A percentile compares a stretch with the other conserved stretches of the same genome.
phyloP scores from a whole-genome alignment of 371 early-diverging fungal species.

The Phascolomyces articulosus region DNA sequence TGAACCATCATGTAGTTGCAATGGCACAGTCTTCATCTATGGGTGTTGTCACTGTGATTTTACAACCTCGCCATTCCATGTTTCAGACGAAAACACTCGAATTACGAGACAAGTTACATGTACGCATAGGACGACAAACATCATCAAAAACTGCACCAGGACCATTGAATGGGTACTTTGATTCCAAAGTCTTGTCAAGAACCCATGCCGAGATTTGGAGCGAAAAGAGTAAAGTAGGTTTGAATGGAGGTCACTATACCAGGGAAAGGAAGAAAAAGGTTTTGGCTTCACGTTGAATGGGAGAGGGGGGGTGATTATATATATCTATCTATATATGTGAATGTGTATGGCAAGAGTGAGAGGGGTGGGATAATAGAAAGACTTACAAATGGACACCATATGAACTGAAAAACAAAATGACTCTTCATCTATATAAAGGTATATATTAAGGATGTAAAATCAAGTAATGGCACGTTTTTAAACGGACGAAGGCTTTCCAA shows the following conservation, averaged over 20 bases:
- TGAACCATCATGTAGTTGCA: too few relatives aligned
- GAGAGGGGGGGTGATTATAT: too few relatives aligned
- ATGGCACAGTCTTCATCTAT: neutral
- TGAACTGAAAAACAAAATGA: too few relatives aligned
- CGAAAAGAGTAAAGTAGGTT: conserved; percentile 66
- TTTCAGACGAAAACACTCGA: conserved; percentile 71
- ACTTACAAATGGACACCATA: neutral
- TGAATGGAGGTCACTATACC: neutral
- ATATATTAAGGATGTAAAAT: conserved; percentile 78
- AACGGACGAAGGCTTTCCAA: conserved; percentile 75
- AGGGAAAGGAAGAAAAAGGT: neutral
- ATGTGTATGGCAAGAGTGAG: neutral
- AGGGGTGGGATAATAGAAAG: too few relatives aligned
- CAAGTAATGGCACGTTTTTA: conserved; percentile 89
- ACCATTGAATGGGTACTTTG: conserved; percentile 81
- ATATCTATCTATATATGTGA: too few relatives aligned
- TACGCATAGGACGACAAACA: conserved; percentile 81
- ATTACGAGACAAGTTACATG: conserved; percentile 49
- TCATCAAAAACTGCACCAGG: conserved; percentile 67
- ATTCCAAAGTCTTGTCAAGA: conserved; percentile 84
- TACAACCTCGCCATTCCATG: conserved; percentile 62
- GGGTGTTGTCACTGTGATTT: conserved; percentile 42
- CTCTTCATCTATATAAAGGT: too few relatives aligned
- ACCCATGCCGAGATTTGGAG: conserved; percentile 85
- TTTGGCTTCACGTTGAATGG: too few relatives aligned